Evolutionary conservation across 1,139 yeast genomes (phyloP).

Genomic region (Yamadazyma triangularis): DNA sequence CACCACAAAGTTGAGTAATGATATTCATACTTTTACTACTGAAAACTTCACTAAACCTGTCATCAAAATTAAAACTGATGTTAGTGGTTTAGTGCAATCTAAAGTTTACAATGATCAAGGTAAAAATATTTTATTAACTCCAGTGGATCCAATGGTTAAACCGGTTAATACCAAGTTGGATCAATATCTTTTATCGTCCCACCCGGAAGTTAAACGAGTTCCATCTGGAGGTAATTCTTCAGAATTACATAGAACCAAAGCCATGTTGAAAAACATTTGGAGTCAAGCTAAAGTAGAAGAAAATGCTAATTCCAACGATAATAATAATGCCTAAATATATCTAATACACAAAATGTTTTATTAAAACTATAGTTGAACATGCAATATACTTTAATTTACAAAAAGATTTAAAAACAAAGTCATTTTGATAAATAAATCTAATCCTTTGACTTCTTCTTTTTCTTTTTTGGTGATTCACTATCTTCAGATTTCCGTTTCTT

Average conservation of each 20-base stretch:
- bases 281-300: no score
- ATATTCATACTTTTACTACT: slow-evolving; percentile 18
- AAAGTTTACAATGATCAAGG: slow-evolving; percentile 52
- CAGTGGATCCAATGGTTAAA: slow-evolving; percentile 57
- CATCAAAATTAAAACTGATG: slow-evolving; percentile 29
- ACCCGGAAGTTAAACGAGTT: slow-evolving; percentile 44
- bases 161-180: slow-evolving; percentile 58
- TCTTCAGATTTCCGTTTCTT: slow-evolving; percentile 52
- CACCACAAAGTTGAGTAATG: slow-evolving; percentile 9
- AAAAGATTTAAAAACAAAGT: no score
- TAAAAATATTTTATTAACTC: slow-evolving; percentile 55
- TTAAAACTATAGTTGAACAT: slow-evolving; percentile 6
- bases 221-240: slow-evolving; percentile 42
- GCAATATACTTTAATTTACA: slow-evolving; percentile 9
- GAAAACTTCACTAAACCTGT: slow-evolving; percentile 32
- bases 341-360: no score
- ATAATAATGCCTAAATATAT: no score
- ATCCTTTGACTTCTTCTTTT: slow-evolving; percentile 49
- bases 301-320: no score
- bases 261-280: not conserved
- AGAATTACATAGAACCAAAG: slow-evolving; percentile 45
- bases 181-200: slow-evolving; percentile 25
- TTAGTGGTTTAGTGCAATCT: slow-evolving; percentile 34
- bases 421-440: no score
- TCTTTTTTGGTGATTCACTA: slow-evolving; percentile 40